Conservation (phyloP, 805 yeast species). For the Nakazawaea anatomiae region DNA sequence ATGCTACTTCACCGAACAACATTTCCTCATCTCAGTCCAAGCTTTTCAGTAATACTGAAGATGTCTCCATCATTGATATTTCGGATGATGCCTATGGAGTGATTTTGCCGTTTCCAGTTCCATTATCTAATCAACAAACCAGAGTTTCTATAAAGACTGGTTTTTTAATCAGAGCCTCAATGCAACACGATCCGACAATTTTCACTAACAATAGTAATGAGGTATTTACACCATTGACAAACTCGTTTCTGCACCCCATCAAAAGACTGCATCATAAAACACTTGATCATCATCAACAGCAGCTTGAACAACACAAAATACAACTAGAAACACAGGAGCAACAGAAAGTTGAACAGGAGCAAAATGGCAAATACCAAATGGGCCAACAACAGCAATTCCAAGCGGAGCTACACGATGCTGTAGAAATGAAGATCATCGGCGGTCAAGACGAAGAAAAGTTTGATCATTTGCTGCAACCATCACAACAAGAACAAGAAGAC, state of each 20-base stretch:
- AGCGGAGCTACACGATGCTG: no score
- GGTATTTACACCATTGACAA: neutral
- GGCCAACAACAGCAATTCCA: neutral
- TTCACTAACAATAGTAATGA: neutral
- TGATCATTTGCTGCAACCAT: neutral
- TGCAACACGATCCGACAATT: constrained; percentile 1
- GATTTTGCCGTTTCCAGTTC: constrained; percentile 53
- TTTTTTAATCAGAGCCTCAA: constrained; percentile 40
- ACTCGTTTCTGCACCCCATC: neutral
- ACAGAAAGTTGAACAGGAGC: neutral
- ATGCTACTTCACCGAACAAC: constrained; percentile 8
- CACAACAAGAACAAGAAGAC: neutral
- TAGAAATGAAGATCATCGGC: no score
- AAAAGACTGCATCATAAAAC: neutral
- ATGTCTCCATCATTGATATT: constrained; percentile 37
- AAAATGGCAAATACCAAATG: neutral
- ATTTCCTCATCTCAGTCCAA: constrained; percentile 1
- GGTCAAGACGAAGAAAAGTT: neutral
- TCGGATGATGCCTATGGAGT: constrained; percentile 49
- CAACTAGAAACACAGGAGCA: neutral
- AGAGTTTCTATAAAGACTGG: constrained; percentile 70
- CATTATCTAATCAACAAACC: constrained; percentile 65
- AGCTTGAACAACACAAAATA: neutral
- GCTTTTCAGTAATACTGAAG: constrained; percentile 5
- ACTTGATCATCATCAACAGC: neutral